phyloP scores from a whole-genome alignment of 805 yeast species.

The Teunomyces kruisii region DNA sequence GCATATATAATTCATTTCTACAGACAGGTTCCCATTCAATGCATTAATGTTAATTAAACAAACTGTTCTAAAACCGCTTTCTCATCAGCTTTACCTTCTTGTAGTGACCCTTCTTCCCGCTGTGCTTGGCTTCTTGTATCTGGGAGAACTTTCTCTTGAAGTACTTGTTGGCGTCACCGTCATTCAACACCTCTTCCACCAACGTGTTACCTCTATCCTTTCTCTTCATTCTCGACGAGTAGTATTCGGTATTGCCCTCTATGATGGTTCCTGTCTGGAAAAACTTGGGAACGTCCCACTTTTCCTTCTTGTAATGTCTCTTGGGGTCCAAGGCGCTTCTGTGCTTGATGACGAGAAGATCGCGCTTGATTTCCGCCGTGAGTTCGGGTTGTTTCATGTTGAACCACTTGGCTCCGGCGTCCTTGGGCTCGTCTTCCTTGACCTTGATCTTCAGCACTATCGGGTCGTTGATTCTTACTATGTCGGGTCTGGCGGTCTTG shows the following conservation, averaged over 20 bases:
- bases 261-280: constrained; percentile 89
- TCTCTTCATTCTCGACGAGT: constrained; percentile 61
- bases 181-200: constrained; percentile 80
- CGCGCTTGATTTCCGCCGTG: constrained; percentile 72
- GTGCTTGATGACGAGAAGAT: constrained; percentile 74
- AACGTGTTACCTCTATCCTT: constrained; percentile 76
- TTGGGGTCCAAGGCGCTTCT: constrained; percentile 93
- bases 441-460: constrained; percentile 23
- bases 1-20: constrained; percentile 2
- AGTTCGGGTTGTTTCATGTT: constrained; percentile 73
- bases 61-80: constrained; percentile 38
- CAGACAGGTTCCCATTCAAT: constrained; percentile 4
- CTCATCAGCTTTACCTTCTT: constrained; percentile 64
- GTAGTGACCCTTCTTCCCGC: constrained; percentile 69
- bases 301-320: constrained; percentile 87
- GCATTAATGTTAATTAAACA: constrained; percentile 1
- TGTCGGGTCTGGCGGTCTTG: constrained; percentile 17
- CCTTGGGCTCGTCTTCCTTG: constrained; percentile 16
- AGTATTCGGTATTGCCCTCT: constrained; percentile 79
- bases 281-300: constrained; percentile 71
- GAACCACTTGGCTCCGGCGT: constrained; percentile 73
- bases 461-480: constrained; percentile 48
- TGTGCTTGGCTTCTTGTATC: constrained; percentile 60
- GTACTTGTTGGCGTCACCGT: constrained; percentile 65
- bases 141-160: constrained; percentile 83